phyloP scores from a whole-genome alignment of 2,329 filamentous ascomycete genomes.

The Mariannaea elegans region DNA sequence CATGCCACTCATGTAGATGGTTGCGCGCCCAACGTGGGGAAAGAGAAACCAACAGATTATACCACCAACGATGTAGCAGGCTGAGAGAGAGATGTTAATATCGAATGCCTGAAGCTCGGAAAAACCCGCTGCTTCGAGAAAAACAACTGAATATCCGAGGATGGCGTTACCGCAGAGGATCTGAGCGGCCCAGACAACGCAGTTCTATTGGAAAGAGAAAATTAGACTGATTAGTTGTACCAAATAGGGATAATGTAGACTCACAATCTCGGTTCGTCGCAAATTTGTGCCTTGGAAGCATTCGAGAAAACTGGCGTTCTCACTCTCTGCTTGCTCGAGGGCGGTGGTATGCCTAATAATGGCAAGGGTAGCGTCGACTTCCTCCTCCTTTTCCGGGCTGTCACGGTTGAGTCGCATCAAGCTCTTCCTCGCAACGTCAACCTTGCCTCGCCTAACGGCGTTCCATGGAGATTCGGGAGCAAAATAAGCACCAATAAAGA shows the following conservation, averaged over 20 bases:
- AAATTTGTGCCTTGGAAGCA: slow-evolving; percentile 55
- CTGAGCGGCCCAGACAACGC: slow-evolving; percentile 50
- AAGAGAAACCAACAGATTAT: slow-evolving; percentile 53
- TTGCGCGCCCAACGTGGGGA: slow-evolving; percentile 49
- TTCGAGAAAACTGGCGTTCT: slow-evolving; percentile 50
- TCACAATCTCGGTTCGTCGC: slow-evolving; percentile 49
- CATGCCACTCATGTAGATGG: slow-evolving; percentile 52
- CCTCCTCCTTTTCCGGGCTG: slow-evolving; percentile 32
- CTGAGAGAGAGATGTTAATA: slow-evolving; percentile 50
- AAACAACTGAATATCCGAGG: slow-evolving; percentile 48
- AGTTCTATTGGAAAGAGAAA: slow-evolving; percentile 34
- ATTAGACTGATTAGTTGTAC: background rate
- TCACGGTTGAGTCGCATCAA: slow-evolving; percentile 38
- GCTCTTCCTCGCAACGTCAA: slow-evolving; percentile 37
- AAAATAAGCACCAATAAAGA: slow-evolving; percentile 40
- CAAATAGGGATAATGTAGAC: background rate
- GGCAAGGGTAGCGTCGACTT: slow-evolving; percentile 34
- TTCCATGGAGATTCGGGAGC: slow-evolving; percentile 45
- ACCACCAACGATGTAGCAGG: slow-evolving; percentile 51
- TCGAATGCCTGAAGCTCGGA: slow-evolving; percentile 48
- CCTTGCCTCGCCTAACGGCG: slow-evolving; percentile 40
- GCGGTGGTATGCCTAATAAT: slow-evolving; percentile 31
- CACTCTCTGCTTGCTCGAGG: slow-evolving; percentile 48
- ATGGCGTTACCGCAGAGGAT: slow-evolving; percentile 48
- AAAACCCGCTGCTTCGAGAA: slow-evolving; percentile 50